These are phyloP conservation scores for Salvia rosmarinus DNA, from an alignment of 257 asterid genomes.

Conservation along the genomic window DNA sequence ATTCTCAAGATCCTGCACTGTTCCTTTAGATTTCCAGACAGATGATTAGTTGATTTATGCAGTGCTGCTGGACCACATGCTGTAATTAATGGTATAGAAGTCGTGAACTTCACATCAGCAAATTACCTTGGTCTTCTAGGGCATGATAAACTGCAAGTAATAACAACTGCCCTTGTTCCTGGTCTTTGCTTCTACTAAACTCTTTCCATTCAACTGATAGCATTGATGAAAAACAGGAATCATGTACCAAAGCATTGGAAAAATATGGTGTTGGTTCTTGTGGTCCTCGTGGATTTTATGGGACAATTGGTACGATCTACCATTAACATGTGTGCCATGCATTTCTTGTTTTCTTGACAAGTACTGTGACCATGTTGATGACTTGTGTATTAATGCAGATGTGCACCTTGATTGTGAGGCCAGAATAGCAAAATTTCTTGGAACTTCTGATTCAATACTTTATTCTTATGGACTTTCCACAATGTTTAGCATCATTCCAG, in stretches of 20 bases:
- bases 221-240: slow-evolving; percentile 57
- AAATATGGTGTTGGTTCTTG: slow-evolving; percentile 99
- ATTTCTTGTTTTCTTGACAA: slow-evolving; percentile 24
- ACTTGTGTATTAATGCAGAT: slow-evolving; percentile 51
- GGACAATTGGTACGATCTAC: slow-evolving; percentile 81
- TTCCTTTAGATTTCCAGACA: slow-evolving; percentile 18
- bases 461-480: slow-evolving; percentile 95
- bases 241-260: slow-evolving; percentile 89
- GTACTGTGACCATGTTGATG: slow-evolving; percentile 13
- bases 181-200: slow-evolving; percentile 26
- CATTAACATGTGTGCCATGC: slow-evolving; percentile 7
- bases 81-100: slow-evolving; percentile 68
- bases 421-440: slow-evolving; percentile 85
- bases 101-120: slow-evolving; percentile 86
- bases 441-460: slow-evolving; percentile 90
- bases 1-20: background rate
- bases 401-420: slow-evolving; percentile 99
- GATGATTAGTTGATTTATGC: slow-evolving; percentile 42
- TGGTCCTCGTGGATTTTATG: slow-evolving; percentile 99
- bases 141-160: slow-evolving; percentile 73
- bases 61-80: slow-evolving; percentile 98
- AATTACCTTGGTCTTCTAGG: slow-evolving; percentile 93
- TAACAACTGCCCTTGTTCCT: slow-evolving; percentile 35
- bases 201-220: slow-evolving; percentile 29
- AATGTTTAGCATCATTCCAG: slow-evolving; percentile 97